phyloP scores from a whole-genome alignment of 768 basidiomycete species.

The Lactifluus volemus region DNA sequence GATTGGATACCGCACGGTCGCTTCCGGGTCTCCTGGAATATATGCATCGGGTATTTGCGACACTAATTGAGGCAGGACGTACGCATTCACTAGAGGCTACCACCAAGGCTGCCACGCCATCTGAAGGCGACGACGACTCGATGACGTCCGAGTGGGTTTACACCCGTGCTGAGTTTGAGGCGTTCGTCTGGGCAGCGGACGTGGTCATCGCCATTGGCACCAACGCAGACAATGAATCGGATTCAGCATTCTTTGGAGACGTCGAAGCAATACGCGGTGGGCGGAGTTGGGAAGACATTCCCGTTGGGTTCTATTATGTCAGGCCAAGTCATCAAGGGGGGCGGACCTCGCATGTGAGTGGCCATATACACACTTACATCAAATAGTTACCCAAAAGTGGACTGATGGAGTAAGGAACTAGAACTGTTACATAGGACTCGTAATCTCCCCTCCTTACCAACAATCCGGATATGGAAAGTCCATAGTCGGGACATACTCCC shows the following conservation, averaged over 20 bases:
- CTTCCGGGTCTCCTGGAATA: conserved; percentile 49
- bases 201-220: conserved; percentile 56
- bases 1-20: conserved; percentile 23
- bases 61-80: conserved; percentile 62
- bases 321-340: conserved; percentile 88
- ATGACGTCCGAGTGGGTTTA: conserved; percentile 11
- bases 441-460: conserved; percentile 57
- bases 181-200: conserved; percentile 72
- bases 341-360: conserved; percentile 86
- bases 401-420: conserved; percentile 25
- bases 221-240: background rate
- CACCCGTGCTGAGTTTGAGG: conserved; percentile 46
- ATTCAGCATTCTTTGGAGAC: background rate
- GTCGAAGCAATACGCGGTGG: conserved; percentile 40
- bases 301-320: conserved; percentile 78
- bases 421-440: conserved; percentile 89
- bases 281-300: conserved; percentile 55
- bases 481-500: conserved; percentile 70
- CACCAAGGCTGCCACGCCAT: too few relatives aligned
- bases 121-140: too few relatives aligned
- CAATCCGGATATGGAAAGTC: conserved; percentile 58
- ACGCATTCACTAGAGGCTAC: conserved; percentile 77
- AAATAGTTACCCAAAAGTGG: too few relatives aligned
- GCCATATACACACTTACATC: too few relatives aligned
- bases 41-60: conserved; percentile 55